These are phyloP conservation scores for Grosmannia clavigera DNA, from an alignment of 2,329 filamentous ascomycete genomes.

Conservation along the genomic window DNA sequence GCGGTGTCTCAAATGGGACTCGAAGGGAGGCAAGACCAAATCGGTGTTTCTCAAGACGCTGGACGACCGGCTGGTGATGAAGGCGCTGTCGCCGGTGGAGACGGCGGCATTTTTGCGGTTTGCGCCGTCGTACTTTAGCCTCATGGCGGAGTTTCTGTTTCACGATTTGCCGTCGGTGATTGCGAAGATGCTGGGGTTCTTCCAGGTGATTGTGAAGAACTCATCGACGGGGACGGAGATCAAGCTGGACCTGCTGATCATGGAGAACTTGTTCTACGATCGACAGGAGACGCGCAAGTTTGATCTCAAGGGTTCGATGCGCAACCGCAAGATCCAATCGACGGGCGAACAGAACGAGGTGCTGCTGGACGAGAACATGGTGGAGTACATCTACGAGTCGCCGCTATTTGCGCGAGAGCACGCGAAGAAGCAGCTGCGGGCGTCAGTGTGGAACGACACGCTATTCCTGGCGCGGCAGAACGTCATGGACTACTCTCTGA, in stretches of 20 bases:
- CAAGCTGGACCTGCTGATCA: conserved; percentile 85
- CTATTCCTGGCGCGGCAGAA: conserved; percentile 89
- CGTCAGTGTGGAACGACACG: conserved; percentile 95
- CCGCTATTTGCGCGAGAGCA: conserved; percentile 92
- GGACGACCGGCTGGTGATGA: conserved; percentile 86
- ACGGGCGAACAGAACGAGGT: conserved; percentile 96
- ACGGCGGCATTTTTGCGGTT: conserved; percentile 91
- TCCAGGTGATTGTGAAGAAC: conserved; percentile 95
- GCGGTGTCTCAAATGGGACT: conserved; percentile 94
- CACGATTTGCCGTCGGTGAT: conserved; percentile 92
- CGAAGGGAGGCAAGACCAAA: conserved; percentile 94
- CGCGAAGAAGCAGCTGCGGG: conserved; percentile 82
- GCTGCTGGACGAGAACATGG: conserved; percentile 94
- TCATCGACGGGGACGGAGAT: conserved; percentile 83
- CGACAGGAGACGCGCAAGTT: conserved; percentile 81
- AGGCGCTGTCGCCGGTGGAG: conserved; percentile 81
- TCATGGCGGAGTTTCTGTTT: conserved; percentile 94
- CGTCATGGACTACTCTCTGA: conserved; percentile 98
- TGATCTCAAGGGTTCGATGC: conserved; percentile 96
- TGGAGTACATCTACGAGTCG: conserved; percentile 97
- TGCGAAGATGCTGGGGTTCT: conserved; percentile 98
- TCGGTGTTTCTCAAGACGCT: conserved; percentile 94
- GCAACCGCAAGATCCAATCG: conserved; percentile 91
- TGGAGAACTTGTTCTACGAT: conserved; percentile 98
- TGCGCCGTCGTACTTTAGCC: conserved; percentile 91